A percentile compares a stretch with the other conserved stretches of the same genome.
Conservation (phyloP, 2,329 filamentous ascomycete species). For the Hypoxylon sp. region DNA sequence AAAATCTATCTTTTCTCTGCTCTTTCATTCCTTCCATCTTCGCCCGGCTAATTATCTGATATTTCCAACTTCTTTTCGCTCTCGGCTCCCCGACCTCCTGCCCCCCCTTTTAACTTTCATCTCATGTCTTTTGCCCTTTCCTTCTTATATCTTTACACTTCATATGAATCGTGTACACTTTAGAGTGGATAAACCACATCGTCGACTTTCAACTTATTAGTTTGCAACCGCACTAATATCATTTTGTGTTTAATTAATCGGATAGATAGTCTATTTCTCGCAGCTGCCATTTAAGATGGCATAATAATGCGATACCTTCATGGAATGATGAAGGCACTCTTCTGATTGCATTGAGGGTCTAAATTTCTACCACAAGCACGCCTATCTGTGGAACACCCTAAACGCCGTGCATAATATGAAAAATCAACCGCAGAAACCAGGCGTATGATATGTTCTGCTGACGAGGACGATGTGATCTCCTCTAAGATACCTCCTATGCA, state of each 20-base stretch:
- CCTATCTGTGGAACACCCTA: not conserved
- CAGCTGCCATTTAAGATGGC: not conserved
- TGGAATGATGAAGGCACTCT: not conserved
- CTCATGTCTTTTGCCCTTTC: not conserved
- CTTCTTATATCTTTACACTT: no score
- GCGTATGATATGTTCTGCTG: not conserved
- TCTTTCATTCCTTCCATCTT: not conserved
- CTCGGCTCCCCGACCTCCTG: not conserved
- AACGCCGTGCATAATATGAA: slow-evolving; percentile 22
- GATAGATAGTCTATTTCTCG: not conserved
- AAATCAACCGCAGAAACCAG: not conserved
- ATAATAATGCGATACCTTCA: not conserved
- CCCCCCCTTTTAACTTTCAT: not conserved
- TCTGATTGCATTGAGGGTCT: not conserved
- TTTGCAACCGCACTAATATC: not conserved
- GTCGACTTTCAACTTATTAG: not conserved
- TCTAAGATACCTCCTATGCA: not conserved
- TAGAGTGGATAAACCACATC: not conserved
- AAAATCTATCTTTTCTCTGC: not conserved
- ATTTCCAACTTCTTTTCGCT: not conserved
- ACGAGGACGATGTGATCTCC: not conserved
- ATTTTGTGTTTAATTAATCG: not conserved
- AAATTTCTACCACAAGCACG: not conserved
- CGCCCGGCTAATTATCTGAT: not conserved
- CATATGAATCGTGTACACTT: no score